A percentile compares a stretch with the other conserved stretches of the same genome.
phyloP scores from a whole-genome alignment of 2,329 filamentous ascomycete genomes.

The Atkinsonella texensis region DNA sequence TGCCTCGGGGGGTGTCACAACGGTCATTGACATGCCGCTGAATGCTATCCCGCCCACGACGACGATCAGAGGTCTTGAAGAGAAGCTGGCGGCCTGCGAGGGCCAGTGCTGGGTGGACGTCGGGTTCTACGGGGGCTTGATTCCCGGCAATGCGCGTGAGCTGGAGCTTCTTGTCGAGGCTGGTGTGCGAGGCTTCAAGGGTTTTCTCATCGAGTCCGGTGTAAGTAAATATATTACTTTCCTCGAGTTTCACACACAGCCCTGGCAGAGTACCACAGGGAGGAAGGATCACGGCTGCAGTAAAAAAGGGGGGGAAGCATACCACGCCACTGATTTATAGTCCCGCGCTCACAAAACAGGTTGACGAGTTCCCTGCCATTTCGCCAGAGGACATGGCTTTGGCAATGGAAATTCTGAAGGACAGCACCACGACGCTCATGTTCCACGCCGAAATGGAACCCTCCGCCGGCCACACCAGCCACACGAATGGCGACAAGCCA shows the following conservation, averaged over 20 bases:
- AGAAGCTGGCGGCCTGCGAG: constrained; percentile 72
- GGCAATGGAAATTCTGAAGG: constrained; percentile 70
- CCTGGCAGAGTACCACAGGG: too few relatives aligned
- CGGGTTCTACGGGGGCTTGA: constrained; percentile 92
- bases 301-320: too few relatives aligned
- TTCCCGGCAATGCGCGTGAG: constrained; percentile 77
- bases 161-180: constrained; percentile 69
- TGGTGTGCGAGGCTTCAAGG: constrained; percentile 92
- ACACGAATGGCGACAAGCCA: background rate
- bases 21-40: constrained; percentile 92
- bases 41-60: constrained; percentile 97
- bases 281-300: too few relatives aligned
- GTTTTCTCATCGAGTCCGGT: constrained; percentile 92
- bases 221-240: constrained; percentile 38
- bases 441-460: constrained; percentile 98
- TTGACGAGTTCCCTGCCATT: constrained; percentile 94
- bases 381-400: constrained; percentile 64
- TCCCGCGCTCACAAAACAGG: constrained; percentile 32
- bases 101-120: constrained; percentile 97
- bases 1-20: constrained; percentile 91
- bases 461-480: constrained; percentile 45
- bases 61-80: constrained; percentile 66
- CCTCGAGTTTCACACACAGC: background rate
- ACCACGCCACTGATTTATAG: background rate
- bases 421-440: constrained; percentile 84